These are phyloP conservation scores for Paramyrothecium roridum DNA, from an alignment of 2,329 filamentous ascomycete genomes.

Conservation along the genomic window DNA sequence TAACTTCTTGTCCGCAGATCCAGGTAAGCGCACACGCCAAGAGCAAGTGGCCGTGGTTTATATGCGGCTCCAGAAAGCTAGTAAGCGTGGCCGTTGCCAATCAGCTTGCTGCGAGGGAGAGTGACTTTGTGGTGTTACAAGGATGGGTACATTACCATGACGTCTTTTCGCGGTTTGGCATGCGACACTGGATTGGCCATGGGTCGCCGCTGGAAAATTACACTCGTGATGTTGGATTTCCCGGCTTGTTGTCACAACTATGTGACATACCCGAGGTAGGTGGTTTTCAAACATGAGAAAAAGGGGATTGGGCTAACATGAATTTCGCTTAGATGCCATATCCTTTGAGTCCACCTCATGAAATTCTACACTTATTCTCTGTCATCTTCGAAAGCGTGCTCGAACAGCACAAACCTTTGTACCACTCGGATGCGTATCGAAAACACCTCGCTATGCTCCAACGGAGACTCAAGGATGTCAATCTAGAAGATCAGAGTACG, in stretches of 20 bases:
- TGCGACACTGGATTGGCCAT: neutral
- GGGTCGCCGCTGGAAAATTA: neutral
- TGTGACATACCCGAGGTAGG: neutral
- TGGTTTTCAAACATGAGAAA: neutral
- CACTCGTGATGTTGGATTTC: neutral
- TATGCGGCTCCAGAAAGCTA: neutral
- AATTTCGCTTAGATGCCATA: neutral
- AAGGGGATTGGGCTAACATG: neutral
- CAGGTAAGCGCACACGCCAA: neutral
- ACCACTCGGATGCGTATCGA: neutral
- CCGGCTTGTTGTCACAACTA: neutral
- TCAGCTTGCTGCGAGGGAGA: neutral
- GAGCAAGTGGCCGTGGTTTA: neutral
- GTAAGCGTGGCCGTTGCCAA: neutral
- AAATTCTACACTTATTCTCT: neutral
- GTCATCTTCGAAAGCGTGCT: neutral
- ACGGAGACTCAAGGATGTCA: neutral
- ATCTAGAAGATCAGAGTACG: neutral
- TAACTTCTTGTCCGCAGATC: neutral
- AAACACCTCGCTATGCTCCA: neutral
- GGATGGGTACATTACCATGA: conserved; percentile 6
- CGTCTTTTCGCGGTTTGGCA: conserved; percentile 1
- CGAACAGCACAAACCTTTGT: neutral
- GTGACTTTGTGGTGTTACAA: conserved; percentile 1
- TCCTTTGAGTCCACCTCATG: neutral